phyloP scores from a whole-genome alignment of 257 asterid genomes.

The Nemophila menziesii region DNA sequence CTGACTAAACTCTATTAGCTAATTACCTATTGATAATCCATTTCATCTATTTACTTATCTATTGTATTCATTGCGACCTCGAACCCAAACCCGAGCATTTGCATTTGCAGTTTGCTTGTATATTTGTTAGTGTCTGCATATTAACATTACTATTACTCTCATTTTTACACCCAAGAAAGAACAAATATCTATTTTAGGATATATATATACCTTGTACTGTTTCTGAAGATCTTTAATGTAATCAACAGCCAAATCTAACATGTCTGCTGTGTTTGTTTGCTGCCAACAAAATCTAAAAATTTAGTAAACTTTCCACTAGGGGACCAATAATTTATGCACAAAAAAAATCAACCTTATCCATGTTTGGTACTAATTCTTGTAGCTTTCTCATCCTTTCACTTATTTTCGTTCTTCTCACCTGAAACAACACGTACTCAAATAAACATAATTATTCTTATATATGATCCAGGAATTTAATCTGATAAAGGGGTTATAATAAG shows the following conservation, averaged over 20 bases:
- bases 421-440: slow-evolving; percentile 13
- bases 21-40: not conserved
- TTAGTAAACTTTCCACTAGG: slow-evolving; percentile 2
- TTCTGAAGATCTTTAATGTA: slow-evolving; percentile 73
- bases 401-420: slow-evolving; percentile 81
- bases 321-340: not conserved
- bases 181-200: not conserved
- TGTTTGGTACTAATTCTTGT: slow-evolving; percentile 90
- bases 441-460: not conserved
- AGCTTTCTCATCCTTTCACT: slow-evolving; percentile 89
- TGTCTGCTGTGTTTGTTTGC: slow-evolving; percentile 94
- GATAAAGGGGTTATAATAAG: too few species aligned
- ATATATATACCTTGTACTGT: slow-evolving; percentile 89
- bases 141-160: not conserved
- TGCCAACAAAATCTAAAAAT: slow-evolving; percentile 18
- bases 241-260: slow-evolving; percentile 88
- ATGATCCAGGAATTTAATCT: not conserved
- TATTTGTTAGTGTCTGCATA: slow-evolving; percentile 47
- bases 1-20: not conserved
- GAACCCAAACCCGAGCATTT: slow-evolving; percentile 37
- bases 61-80: too few species aligned
- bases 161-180: too few species aligned
- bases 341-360: slow-evolving; percentile 54
- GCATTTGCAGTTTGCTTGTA: slow-evolving; percentile 68
- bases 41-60: slow-evolving; percentile 1